Evolutionary conservation across 2,329 filamentous ascomycete species (phyloP).

Genomic region (Boeremia exigua): DNA sequence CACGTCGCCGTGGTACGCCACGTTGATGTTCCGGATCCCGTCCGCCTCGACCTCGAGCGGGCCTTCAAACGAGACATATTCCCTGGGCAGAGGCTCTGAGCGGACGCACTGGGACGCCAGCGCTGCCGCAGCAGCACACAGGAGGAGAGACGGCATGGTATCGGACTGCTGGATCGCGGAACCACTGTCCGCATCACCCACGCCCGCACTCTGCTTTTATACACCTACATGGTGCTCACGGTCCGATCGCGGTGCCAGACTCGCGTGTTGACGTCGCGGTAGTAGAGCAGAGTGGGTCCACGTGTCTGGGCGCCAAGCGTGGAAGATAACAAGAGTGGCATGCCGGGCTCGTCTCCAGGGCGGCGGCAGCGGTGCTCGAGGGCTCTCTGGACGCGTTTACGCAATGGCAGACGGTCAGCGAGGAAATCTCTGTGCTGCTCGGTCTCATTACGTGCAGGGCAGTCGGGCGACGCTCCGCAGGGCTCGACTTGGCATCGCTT

Average conservation of each 20-base stretch:
- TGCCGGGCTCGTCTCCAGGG: not conserved
- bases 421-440: not conserved
- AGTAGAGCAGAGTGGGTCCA: conserved; percentile 4
- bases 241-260: not conserved
- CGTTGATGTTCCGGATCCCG: conserved; percentile 26
- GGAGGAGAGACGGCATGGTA: not conserved
- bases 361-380: not conserved
- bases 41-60: conserved; percentile 4
- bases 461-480: not conserved
- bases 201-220: not conserved
- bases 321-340: conserved; percentile 8
- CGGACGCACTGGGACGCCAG: not conserved
- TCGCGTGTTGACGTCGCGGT: not conserved
- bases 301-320: conserved; percentile 2
- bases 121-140: not conserved
- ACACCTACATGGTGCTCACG: not conserved
- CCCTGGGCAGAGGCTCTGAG: not conserved
- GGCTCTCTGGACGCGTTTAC: not conserved
- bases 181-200: not conserved
- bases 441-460: not conserved
- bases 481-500: conserved; percentile 3
- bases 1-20: conserved; percentile 23
- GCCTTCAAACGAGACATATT: not conserved
- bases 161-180: not conserved
- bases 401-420: not conserved